These are phyloP conservation scores for Leucaena leucocephala DNA, from an alignment of 306 rosid genomes.

Conservation along the genomic window DNA sequence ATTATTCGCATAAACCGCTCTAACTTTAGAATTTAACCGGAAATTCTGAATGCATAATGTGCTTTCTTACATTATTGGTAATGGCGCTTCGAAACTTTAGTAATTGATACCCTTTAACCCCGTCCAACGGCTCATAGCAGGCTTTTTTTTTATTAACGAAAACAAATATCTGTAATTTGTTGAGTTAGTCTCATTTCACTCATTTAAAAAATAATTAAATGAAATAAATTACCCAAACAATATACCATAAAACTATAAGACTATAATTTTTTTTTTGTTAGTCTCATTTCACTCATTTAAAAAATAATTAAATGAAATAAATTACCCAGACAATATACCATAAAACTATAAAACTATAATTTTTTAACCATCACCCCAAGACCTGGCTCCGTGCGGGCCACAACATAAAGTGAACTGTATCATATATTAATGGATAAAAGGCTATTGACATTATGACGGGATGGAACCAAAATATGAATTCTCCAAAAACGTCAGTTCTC, in stretches of 20 bases:
- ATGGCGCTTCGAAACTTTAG: no score
- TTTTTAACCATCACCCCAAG: background rate
- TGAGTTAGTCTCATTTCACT: background rate
- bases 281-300: background rate
- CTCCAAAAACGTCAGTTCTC: background rate
- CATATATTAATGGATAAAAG: background rate
- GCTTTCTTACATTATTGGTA: no score
- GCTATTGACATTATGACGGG: background rate
- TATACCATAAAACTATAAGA: no score
- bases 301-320: no score
- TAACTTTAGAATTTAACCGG: background rate
- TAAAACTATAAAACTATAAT: no score
- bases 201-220: background rate
- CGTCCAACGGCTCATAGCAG: no score
- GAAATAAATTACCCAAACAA: no score
- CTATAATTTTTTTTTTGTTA: no score
- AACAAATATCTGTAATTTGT: background rate
- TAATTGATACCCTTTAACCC: no score
- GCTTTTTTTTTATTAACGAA: background rate
- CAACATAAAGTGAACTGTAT: no score
- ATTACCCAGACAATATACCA: no score
- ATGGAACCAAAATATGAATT: background rate
- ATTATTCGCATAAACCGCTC: background rate
- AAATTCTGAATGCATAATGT: background rate
- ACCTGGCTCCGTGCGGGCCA: background rate